Conservation (phyloP, 495 filamentous ascomycete species). For the Amphirosellinia nigrospora region DNA sequence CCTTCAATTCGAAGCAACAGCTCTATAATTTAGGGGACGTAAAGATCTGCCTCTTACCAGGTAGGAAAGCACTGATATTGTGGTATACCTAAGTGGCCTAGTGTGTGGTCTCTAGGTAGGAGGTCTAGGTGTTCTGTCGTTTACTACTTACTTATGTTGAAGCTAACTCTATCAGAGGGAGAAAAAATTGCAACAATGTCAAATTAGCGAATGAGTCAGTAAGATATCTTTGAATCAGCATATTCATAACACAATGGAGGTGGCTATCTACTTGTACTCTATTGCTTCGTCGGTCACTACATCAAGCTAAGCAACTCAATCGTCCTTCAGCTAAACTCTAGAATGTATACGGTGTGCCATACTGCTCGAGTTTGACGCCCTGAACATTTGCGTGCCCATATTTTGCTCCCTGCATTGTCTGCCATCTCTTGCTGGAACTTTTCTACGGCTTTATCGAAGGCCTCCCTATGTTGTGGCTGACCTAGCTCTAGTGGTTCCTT, state of each 20-base stretch:
- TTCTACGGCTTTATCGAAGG: conserved; percentile 33
- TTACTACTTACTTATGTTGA: too few relatives aligned
- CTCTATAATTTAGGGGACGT: too few relatives aligned
- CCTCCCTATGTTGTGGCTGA: conserved; percentile 45
- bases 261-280: not conserved
- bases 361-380: conserved; percentile 24
- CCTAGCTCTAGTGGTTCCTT: conserved; percentile 60
- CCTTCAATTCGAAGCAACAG: too few relatives aligned
- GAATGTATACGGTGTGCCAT: conserved; percentile 28
- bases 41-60: too few relatives aligned
- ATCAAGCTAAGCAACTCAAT: not conserved
- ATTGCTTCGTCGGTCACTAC: not conserved
- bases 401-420: conserved; percentile 35
- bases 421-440: conserved; percentile 31
- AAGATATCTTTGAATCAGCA: not conserved
- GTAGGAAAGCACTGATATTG: too few relatives aligned
- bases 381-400: conserved; percentile 37
- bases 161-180: not conserved
- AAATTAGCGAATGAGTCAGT: not conserved
- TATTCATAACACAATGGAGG: not conserved
- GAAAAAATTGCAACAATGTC: not conserved
- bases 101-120: not conserved
- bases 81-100: too few relatives aligned
- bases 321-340: not conserved
- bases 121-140: not conserved